Conservation (phyloP, 768 basidiomycete species). For the Lactarius evosmus region DNA sequence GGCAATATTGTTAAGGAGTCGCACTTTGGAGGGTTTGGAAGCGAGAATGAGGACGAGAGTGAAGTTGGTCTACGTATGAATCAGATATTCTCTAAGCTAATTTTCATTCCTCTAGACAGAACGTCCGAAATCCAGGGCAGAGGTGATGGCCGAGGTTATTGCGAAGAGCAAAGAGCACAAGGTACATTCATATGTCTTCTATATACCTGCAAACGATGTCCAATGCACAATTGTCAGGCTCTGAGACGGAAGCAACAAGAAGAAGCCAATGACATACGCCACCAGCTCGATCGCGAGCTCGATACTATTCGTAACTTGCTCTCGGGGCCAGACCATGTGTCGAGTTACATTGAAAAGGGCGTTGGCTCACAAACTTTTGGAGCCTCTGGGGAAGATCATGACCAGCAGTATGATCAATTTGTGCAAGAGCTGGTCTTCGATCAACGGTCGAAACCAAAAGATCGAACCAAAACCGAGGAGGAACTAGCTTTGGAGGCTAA, state of each 20-base stretch:
- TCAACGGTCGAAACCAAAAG: conserved; percentile 88
- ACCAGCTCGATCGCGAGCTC: conserved; percentile 86
- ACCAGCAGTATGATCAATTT: conserved; percentile 84
- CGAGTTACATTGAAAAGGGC: conserved; percentile 30
- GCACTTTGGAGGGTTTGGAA: conserved; percentile 88
- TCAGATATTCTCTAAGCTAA: conserved; percentile 12
- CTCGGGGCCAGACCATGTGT: conserved; percentile 49
- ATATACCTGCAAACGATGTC: neutral
- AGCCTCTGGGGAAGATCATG: conserved; percentile 33
- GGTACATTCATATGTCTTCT: conserved; percentile 41
- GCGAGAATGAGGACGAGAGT: conserved; percentile 56
- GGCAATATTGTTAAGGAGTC: conserved; percentile 57
- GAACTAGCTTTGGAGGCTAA: conserved; percentile 88
- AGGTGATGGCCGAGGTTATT: conserved; percentile 97
- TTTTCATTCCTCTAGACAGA: conserved; percentile 50
- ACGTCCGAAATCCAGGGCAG: conserved; percentile 87
- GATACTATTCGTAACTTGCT: conserved; percentile 75
- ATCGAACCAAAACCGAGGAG: conserved; percentile 95
- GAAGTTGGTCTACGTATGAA: conserved; percentile 33
- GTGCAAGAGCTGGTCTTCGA: conserved; percentile 94
- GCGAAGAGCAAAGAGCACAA: conserved; percentile 97
- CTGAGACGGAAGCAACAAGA: conserved; percentile 87
- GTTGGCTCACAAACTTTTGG: neutral
- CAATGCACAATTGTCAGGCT: conserved; percentile 46
- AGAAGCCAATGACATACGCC: conserved; percentile 78